Percentiles rank a stretch among this genome's conserved stretches.
phyloP scores from a whole-genome alignment of 108 stramenopile species.

The Nitzschia palea region DNA sequence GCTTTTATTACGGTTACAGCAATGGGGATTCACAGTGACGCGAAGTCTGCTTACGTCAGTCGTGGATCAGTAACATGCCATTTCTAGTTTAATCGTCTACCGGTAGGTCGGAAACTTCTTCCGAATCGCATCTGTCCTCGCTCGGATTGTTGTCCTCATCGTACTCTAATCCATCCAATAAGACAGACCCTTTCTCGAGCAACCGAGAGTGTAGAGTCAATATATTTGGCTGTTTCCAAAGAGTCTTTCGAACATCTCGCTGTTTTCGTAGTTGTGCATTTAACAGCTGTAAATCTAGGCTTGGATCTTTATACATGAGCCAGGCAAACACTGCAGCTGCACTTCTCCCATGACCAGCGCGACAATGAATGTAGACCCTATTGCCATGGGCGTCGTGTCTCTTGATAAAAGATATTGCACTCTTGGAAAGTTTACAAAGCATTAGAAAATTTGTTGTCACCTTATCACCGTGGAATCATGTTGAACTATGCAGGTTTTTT shows the following conservation, averaged over 20 bases:
- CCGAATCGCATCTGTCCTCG: no score
- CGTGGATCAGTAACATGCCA: no score
- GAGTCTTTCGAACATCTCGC: slow-evolving; percentile 66
- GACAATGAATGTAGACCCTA: slow-evolving; percentile 83
- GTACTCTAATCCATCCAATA: no score
- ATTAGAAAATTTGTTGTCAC: no score
- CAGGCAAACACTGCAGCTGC: slow-evolving; percentile 84
- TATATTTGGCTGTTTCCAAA: slow-evolving; percentile 80
- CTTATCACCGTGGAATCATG: no score
- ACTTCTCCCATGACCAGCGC: slow-evolving; percentile 83
- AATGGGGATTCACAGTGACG: no score
- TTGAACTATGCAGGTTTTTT: no score
- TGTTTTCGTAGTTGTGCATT: slow-evolving; percentile 62
- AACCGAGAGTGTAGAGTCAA: slow-evolving; percentile 45
- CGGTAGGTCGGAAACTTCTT: no score
- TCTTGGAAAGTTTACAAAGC: slow-evolving; percentile 35
- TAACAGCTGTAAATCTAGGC: slow-evolving; percentile 53
- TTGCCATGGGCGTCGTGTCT: slow-evolving; percentile 54
- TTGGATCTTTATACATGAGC: slow-evolving; percentile 50
- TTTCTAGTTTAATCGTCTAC: no score
- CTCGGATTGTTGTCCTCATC: no score
- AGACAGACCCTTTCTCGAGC: slow-evolving; percentile 3
- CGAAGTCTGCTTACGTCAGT: no score
- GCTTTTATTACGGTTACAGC: no score
- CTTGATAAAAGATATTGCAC: slow-evolving; percentile 72